A percentile compares a stretch with the other conserved stretches of the same genome.
Evolutionary conservation across 257 asterid genomes (phyloP).

Genomic region (Euphrasia confusa): DNA sequence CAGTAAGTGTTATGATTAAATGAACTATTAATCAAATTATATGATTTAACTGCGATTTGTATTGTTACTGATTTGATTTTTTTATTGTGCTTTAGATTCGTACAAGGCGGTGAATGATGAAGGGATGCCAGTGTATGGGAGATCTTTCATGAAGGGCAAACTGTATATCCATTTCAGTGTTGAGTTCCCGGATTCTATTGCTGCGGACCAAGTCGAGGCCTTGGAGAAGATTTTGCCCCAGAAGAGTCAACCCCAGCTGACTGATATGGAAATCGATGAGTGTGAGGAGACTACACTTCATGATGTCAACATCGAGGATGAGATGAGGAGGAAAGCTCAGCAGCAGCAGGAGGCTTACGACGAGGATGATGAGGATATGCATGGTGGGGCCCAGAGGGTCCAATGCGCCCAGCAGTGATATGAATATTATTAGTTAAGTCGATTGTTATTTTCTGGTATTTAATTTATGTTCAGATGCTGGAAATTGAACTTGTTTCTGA

Average conservation of each 20-base stretch:
- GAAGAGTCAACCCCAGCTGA: slow-evolving; percentile 35
- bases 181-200: slow-evolving; percentile 54
- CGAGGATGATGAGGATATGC: slow-evolving; percentile 65
- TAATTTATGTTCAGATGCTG: no score
- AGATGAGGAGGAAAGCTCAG: slow-evolving; percentile 59
- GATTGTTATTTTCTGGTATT: no score
- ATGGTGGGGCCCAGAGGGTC: slow-evolving; percentile 63
- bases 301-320: slow-evolving; percentile 67
- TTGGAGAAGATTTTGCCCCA: slow-evolving; percentile 46
- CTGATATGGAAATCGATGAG: slow-evolving; percentile 70
- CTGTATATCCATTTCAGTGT: slow-evolving; percentile 51
- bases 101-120: slow-evolving; percentile 65
- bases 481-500: no score
- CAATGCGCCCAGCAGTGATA: slow-evolving; percentile 78
- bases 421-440: no score
- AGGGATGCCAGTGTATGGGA: slow-evolving; percentile 61
- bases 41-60: no score
- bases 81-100: slow-evolving; percentile 32
- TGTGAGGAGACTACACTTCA: slow-evolving; percentile 70
- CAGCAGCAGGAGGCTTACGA: slow-evolving; percentile 57
- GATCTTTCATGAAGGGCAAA: slow-evolving; percentile 65
- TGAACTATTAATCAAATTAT: no score
- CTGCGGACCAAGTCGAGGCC: slow-evolving; percentile 41
- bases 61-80: no score
- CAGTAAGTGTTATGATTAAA: slow-evolving; percentile 35